Evolutionary conservation across 257 asterid species (phyloP).

Genomic region (Solanum paucissectum): DNA sequence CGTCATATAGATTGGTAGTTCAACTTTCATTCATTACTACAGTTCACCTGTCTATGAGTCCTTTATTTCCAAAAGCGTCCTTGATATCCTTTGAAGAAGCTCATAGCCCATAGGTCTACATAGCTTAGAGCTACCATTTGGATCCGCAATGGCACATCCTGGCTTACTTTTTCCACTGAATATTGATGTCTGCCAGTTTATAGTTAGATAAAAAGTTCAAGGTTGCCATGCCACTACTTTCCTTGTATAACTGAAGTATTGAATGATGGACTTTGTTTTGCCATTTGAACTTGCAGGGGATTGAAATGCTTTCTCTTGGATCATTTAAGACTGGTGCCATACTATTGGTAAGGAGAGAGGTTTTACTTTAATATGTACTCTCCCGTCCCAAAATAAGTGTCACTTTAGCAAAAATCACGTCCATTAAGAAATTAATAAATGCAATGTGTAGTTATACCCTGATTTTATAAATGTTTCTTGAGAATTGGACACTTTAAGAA

Average conservation of each 20-base stretch:
- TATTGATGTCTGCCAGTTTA: neutral
- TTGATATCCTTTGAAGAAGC: neutral
- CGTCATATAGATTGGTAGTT: neutral
- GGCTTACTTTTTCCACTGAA: neutral
- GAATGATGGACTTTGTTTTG: neutral
- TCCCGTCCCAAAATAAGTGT: neutral
- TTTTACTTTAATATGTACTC: neutral
- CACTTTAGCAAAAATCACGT: neutral
- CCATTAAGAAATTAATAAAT: neutral
- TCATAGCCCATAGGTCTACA: neutral
- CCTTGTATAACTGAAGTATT: neutral
- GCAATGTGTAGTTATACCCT: neutral
- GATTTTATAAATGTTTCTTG: neutral
- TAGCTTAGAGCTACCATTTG: neutral
- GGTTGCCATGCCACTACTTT: neutral
- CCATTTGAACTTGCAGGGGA: slow-evolving; percentile 37
- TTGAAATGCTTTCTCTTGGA: slow-evolving; percentile 52
- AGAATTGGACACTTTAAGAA: neutral
- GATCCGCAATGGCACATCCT: neutral
- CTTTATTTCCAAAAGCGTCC: neutral
- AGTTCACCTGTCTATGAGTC: neutral
- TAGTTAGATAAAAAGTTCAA: neutral
- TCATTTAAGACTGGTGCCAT: slow-evolving; percentile 96
- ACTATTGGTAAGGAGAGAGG: slow-evolving; percentile 52
- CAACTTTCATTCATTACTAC: neutral